Evolutionary conservation across 129 eudicot genomes (phyloP), one percentile per base, ranked within the genome.

Genomic region (Saussurea involucrata): DNA sequence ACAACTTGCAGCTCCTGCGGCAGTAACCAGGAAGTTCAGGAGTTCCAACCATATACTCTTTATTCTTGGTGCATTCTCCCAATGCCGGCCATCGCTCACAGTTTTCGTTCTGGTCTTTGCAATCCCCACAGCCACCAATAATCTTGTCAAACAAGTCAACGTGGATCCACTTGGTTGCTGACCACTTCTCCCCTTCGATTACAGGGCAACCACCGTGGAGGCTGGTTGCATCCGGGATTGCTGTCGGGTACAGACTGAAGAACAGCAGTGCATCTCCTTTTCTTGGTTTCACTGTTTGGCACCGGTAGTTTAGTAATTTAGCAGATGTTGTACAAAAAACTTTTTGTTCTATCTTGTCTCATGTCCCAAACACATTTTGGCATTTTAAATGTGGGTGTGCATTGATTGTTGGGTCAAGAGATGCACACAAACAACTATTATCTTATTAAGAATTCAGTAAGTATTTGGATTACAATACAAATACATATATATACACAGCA

Each of bases 261-360:
- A 95, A 95, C 27, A 95, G 96, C 27, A 95, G 96, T 5, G 99
- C 99, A 74, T 95, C 97, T 74, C 99, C 99, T 82, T 89, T 95
- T 55, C 82, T 87, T 37, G 99, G 96, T 79, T 91, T 95, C 67
- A 95, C 99, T 95, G 90, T 68, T n/a, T 37, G 46, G 9, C 46
- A 37, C 0, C 1, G 46, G 46, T 37, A 37, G 46, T 37, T 37
- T 37, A 37, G 46, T 37, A 37, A 37, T 37, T 37, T 37, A 9
- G 13, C 1, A 37, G 9, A 37, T 13, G 11, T 37, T 1, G 46
- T 8, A 37, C 46, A 37, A 7, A 37, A 37, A n/a, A 37, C 13
- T 37, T 37, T 34, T 37, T 37, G 46, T 37, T 37, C 46, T 37
- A 37, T 37, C 46, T 1, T 37, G 46, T 8, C 46, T 0, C 46